Evolutionary conservation across 441 rosid species (phyloP).

Genomic region (Erysimum cheiri): DNA sequence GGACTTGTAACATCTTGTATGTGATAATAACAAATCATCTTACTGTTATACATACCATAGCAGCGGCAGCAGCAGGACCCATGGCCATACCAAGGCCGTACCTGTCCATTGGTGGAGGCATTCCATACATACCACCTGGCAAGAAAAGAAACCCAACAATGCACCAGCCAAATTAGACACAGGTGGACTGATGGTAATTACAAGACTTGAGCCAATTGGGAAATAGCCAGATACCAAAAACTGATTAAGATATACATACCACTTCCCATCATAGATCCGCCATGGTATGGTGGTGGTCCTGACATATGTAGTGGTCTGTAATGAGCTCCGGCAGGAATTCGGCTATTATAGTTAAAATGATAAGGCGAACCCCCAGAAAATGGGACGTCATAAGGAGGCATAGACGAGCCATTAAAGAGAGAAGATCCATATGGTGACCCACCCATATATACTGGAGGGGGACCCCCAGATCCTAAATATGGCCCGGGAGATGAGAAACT

Average conservation of each 20-base stretch:
- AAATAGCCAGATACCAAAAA: conserved; percentile 21
- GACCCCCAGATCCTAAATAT: conserved; percentile 78
- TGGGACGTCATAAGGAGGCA: conserved; percentile 89
- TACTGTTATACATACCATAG: conserved; percentile 65
- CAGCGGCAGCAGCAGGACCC: conserved; percentile 75
- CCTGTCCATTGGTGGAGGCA: conserved; percentile 92
- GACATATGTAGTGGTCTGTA: conserved; percentile 85
- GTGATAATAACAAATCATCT: conserved; percentile 22
- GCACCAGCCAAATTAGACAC: conserved; percentile 25
- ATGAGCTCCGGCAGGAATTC: conserved; percentile 86
- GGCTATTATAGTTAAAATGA: conserved; percentile 77
- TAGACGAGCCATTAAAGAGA: conserved; percentile 75
- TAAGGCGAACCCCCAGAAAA: conserved; percentile 93
- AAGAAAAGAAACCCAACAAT: conserved; percentile 19
- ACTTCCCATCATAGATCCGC: conserved; percentile 92
- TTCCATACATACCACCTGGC: conserved; percentile 84
- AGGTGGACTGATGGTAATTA: not conserved
- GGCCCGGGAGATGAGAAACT: conserved; percentile 75
- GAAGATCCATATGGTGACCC: conserved; percentile 87
- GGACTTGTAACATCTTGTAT: conserved; percentile 6
- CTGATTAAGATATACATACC: conserved; percentile 49
- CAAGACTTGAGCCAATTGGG: conserved; percentile 7
- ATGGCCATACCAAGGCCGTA: conserved; percentile 86
- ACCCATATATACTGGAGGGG: conserved; percentile 86
- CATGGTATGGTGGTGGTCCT: conserved; percentile 83